A percentile compares a stretch with the other conserved stretches of the same genome.
Evolutionary conservation across 2,329 filamentous ascomycete species (phyloP).

Genomic region (Colletotrichum chrysophilum): DNA sequence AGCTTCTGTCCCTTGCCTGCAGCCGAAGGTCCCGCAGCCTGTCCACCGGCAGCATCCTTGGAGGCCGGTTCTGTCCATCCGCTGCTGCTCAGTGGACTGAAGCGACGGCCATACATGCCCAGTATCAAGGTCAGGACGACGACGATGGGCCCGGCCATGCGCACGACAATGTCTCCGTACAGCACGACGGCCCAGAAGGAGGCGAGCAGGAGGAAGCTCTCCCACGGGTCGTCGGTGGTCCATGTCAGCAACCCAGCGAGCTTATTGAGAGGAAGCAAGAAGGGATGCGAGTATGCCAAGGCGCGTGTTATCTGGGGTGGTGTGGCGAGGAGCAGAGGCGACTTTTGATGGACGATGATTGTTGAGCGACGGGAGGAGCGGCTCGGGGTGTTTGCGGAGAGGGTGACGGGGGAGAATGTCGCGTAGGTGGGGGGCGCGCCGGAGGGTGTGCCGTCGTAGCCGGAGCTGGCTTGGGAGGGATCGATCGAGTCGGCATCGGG

Average conservation of each 20-base stretch:
- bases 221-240: conserved; percentile 94
- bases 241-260: conserved; percentile 87
- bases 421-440: conserved; percentile 76
- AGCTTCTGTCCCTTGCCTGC: conserved; percentile 7
- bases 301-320: conserved; percentile 94
- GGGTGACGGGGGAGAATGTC: conserved; percentile 84
- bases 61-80: conserved; percentile 64
- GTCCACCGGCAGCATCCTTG: conserved; percentile 24
- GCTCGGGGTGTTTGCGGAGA: conserved; percentile 69
- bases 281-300: conserved; percentile 94
- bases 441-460: conserved; percentile 38
- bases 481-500: conserved; percentile 33
- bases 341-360: conserved; percentile 96
- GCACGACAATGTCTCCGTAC: conserved; percentile 84
- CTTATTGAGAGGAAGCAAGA: conserved; percentile 87
- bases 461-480: conserved; percentile 36
- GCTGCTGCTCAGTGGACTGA: conserved; percentile 88
- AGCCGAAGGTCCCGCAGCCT: conserved; percentile 1
- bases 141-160: conserved; percentile 82
- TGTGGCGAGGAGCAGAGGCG: conserved; percentile 88
- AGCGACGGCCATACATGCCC: conserved; percentile 91
- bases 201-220: conserved; percentile 89
- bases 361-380: conserved; percentile 77
- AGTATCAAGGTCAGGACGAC: conserved; percentile 80
- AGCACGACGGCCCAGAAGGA: conserved; percentile 85